phyloP scores from a whole-genome alignment of 768 basidiomycete genomes.

The Suillus paluster region DNA sequence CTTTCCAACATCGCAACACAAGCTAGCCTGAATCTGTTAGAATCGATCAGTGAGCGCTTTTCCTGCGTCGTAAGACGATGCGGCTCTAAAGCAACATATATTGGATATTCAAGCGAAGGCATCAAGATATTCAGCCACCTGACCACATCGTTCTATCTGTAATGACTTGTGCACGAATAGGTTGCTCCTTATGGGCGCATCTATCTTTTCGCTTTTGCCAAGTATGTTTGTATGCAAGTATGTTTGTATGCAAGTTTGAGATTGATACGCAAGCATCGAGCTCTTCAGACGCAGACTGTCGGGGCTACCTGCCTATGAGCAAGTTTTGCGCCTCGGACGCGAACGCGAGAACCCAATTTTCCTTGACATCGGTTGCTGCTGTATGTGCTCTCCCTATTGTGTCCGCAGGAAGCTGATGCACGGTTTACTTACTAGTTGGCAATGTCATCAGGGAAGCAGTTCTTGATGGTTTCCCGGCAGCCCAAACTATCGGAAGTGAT shows the following conservation, averaged over 20 bases:
- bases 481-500: slow-evolving; percentile 39
- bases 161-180: not conserved
- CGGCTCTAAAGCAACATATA: slow-evolving; percentile 28
- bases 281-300: not conserved
- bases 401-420: not conserved
- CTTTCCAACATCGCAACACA: not conserved
- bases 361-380: slow-evolving; percentile 46
- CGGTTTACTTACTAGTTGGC: slow-evolving; percentile 36
- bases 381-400: slow-evolving; percentile 24
- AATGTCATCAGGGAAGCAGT: slow-evolving; percentile 40
- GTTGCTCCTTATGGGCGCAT: slow-evolving; percentile 14
- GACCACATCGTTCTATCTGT: not conserved
- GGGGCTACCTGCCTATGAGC: slow-evolving; percentile 10
- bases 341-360: slow-evolving; percentile 38
- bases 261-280: not conserved
- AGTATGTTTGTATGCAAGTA: not conserved
- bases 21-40: not conserved
- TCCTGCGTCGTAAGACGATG: slow-evolving; percentile 17
- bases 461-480: slow-evolving; percentile 41
- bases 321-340: slow-evolving; percentile 35
- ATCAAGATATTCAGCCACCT: slow-evolving; percentile 17
- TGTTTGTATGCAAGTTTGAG: not conserved
- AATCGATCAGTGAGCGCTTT: not conserved
- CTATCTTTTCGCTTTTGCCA: not conserved
- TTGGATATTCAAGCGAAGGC: slow-evolving; percentile 30